Evolutionary conservation across 495 filamentous ascomycete genomes (phyloP).

Genomic region (Penicillium silybi): DNA sequence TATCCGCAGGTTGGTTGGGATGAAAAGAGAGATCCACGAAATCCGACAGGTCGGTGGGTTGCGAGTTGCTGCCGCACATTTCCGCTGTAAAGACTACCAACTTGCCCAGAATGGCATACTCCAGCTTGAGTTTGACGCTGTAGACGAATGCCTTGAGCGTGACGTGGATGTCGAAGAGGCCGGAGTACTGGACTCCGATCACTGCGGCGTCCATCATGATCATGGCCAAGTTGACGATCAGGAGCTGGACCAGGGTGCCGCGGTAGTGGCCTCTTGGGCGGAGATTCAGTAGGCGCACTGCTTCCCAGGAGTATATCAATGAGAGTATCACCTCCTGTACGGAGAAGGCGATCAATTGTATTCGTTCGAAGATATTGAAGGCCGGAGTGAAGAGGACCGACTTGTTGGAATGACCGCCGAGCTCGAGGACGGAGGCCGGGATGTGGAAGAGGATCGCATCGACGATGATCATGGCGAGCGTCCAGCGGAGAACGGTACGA

Average conservation of each 20-base stretch:
- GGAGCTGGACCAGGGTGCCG: conserved; percentile 41
- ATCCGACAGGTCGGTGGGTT: conserved; percentile 24
- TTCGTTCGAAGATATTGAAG: conserved; percentile 47
- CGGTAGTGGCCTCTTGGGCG: conserved; percentile 26
- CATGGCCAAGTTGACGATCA: conserved; percentile 47
- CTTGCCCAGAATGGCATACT: conserved; percentile 50
- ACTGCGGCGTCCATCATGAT: conserved; percentile 44
- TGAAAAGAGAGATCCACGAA: conserved; percentile 28
- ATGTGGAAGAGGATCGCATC: conserved; percentile 49
- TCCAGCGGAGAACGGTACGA: conserved; percentile 34
- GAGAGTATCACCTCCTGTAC: conserved; percentile 52
- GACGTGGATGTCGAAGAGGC: conserved; percentile 45
- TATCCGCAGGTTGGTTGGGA: conserved; percentile 8
- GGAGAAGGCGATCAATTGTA: conserved; percentile 48
- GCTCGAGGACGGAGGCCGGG: conserved; percentile 46
- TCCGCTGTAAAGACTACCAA: conserved; percentile 33
- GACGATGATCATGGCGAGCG: conserved; percentile 54
- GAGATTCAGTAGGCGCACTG: conserved; percentile 37
- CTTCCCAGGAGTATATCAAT: conserved; percentile 46
- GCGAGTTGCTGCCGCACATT: conserved; percentile 15
- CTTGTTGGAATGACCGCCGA: conserved; percentile 40
- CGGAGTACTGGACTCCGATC: conserved; percentile 42
- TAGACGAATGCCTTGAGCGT: conserved; percentile 50
- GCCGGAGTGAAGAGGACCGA: conserved; percentile 13
- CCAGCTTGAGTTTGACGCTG: conserved; percentile 55